phyloP scores from a whole-genome alignment of 2,329 filamentous ascomycete species.

The Tolypocladium ophioglossoides region DNA sequence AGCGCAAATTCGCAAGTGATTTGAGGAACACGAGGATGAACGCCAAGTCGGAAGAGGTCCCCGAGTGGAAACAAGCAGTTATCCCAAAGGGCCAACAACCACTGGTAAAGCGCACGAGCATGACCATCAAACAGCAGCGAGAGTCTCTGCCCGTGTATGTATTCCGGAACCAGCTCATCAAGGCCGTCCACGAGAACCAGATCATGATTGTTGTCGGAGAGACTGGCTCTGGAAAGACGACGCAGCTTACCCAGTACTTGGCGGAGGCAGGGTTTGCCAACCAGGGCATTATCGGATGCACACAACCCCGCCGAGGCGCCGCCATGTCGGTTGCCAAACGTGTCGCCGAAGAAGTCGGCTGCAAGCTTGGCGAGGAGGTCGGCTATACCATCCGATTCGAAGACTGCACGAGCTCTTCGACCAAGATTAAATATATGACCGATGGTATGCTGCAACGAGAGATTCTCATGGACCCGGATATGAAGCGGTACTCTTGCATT shows the following conservation, averaged over 20 bases:
- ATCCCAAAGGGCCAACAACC: slow-evolving; percentile 70
- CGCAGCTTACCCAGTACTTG: slow-evolving; percentile 89
- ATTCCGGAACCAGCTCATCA: slow-evolving; percentile 78
- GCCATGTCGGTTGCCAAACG: slow-evolving; percentile 97
- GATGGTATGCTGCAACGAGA: slow-evolving; percentile 97
- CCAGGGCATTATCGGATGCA: slow-evolving; percentile 85
- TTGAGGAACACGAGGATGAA: slow-evolving; percentile 57
- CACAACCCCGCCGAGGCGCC: slow-evolving; percentile 90
- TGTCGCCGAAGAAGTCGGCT: slow-evolving; percentile 92
- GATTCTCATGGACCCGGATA: slow-evolving; percentile 81
- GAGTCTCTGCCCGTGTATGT: slow-evolving; percentile 82
- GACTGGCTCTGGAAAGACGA: slow-evolving; percentile 95
- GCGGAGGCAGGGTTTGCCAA: slow-evolving; percentile 87
- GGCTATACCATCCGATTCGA: slow-evolving; percentile 98
- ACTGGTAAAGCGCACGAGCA: slow-evolving; percentile 73
- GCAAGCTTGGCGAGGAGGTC: slow-evolving; percentile 80
- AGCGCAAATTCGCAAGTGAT: slow-evolving; percentile 82
- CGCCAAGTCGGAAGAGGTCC: slow-evolving; percentile 56
- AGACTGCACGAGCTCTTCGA: slow-evolving; percentile 77
- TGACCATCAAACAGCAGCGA: slow-evolving; percentile 92
- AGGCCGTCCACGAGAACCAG: slow-evolving; percentile 80
- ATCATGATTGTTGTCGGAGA: slow-evolving; percentile 94
- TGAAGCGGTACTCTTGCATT: slow-evolving; percentile 87
- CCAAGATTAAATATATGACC: slow-evolving; percentile 99
- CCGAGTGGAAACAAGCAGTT: slow-evolving; percentile 86